Conservation (phyloP, 2,329 filamentous ascomycete species). For the Aureobasidium sp. region DNA sequence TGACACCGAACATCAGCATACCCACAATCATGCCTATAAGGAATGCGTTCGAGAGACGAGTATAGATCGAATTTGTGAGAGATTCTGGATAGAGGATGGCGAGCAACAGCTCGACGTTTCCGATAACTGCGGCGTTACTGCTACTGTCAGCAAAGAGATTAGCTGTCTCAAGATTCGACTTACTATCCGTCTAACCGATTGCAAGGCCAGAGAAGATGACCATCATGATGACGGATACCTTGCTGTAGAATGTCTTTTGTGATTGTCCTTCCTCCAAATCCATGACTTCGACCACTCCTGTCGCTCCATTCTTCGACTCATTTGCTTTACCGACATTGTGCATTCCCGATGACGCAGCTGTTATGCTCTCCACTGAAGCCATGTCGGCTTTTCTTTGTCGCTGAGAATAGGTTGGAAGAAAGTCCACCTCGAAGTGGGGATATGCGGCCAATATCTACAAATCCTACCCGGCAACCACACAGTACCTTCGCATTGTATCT, state of each 20-base stretch:
- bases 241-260: slow-evolving; percentile 19
- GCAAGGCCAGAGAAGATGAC: slow-evolving; percentile 28
- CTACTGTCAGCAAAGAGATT: background rate
- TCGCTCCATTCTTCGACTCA: background rate
- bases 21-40: slow-evolving; percentile 27
- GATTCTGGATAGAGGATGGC: slow-evolving; percentile 25
- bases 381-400: background rate
- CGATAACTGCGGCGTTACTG: slow-evolving; percentile 27
- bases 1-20: slow-evolving; percentile 26
- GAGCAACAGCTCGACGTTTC: slow-evolving; percentile 25
- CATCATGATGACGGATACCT: slow-evolving; percentile 25
- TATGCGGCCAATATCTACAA: background rate
- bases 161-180: background rate
- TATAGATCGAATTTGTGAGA: slow-evolving; percentile 21
- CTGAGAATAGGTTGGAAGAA: background rate
- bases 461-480: background rate
- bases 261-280: slow-evolving; percentile 17
- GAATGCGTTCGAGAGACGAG: slow-evolving; percentile 28
- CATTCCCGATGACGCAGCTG: background rate
- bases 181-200: slow-evolving; percentile 27
- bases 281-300: slow-evolving; percentile 1
- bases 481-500: background rate
- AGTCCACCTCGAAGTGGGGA: too few relatives aligned
- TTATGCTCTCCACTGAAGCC: background rate
- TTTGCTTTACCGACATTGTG: background rate